These are phyloP conservation scores for Neurospora tetraspora DNA, from an alignment of 495 filamentous ascomycete species.

Conservation along the genomic window DNA sequence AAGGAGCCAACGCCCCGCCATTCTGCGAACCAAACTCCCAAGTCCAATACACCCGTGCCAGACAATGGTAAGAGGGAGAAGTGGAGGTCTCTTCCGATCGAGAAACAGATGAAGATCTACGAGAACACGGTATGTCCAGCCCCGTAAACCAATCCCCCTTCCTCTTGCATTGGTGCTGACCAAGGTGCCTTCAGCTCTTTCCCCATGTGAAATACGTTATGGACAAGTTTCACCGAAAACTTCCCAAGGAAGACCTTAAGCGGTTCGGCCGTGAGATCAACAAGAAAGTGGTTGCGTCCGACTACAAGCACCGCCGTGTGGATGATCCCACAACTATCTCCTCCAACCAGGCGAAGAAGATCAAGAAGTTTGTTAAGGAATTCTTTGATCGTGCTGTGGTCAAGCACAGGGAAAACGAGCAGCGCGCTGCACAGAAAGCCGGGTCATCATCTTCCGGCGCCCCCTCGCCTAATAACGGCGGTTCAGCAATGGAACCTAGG, in stretches of 20 bases:
- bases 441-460: background rate
- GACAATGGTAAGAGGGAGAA: constrained; percentile 61
- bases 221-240: constrained; percentile 73
- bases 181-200: constrained; percentile 46
- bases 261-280: constrained; percentile 76
- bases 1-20: constrained; percentile 43
- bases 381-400: constrained; percentile 77
- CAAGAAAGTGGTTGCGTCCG: constrained; percentile 79
- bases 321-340: constrained; percentile 64
- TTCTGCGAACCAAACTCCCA: constrained; percentile 50
- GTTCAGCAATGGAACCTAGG: background rate
- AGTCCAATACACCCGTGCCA: constrained; percentile 47
- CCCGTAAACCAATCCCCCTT: background rate
- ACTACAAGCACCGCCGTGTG: constrained; percentile 80
- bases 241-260: constrained; percentile 82
- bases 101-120: constrained; percentile 88
- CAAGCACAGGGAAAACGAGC: constrained; percentile 62
- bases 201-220: constrained; percentile 77
- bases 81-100: constrained; percentile 67
- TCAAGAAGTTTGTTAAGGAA: constrained; percentile 70
- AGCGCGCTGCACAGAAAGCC: constrained; percentile 25
- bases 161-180: constrained; percentile 14
- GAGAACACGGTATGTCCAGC: constrained; percentile 65
- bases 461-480: background rate
- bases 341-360: constrained; percentile 67